Evolutionary conservation across 2,329 filamentous ascomycete genomes (phyloP).

Genomic region (Colletotrichum liaoningense): DNA sequence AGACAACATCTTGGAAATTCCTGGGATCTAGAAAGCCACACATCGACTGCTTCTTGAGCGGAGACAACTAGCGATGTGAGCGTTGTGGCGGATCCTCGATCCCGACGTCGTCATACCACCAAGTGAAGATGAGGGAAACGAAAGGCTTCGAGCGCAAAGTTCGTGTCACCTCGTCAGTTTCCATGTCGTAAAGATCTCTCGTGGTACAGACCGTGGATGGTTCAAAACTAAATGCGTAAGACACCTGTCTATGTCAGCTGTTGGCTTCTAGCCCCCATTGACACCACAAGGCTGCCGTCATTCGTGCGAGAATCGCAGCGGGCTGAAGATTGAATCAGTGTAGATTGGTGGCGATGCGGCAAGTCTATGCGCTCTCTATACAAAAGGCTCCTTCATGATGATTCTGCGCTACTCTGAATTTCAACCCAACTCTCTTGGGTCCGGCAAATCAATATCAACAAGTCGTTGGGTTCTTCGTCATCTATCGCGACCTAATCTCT

Average conservation of each 20-base stretch:
- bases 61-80: not conserved
- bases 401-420: not conserved
- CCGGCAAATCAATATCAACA: not conserved
- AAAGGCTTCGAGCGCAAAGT: not conserved
- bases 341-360: not conserved
- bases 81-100: not conserved
- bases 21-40: too few relatives aligned
- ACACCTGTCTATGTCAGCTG: not conserved
- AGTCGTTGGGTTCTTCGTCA: constrained; percentile 39
- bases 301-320: not conserved
- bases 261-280: not conserved
- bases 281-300: not conserved
- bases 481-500: constrained; percentile 79
- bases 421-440: not conserved
- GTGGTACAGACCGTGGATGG: not conserved
- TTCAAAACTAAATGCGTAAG: not conserved
- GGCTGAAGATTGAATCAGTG: not conserved
- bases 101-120: too few relatives aligned
- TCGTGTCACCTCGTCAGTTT: not conserved
- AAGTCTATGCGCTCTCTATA: constrained; percentile 25
- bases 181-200: not conserved
- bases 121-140: not conserved
- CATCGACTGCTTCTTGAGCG: not conserved
- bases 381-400: not conserved
- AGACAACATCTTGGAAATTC: too few relatives aligned